Evolutionary conservation across 176 grass and related monocot species (phyloP).

Genomic region (Alopecurus myosuroides): DNA sequence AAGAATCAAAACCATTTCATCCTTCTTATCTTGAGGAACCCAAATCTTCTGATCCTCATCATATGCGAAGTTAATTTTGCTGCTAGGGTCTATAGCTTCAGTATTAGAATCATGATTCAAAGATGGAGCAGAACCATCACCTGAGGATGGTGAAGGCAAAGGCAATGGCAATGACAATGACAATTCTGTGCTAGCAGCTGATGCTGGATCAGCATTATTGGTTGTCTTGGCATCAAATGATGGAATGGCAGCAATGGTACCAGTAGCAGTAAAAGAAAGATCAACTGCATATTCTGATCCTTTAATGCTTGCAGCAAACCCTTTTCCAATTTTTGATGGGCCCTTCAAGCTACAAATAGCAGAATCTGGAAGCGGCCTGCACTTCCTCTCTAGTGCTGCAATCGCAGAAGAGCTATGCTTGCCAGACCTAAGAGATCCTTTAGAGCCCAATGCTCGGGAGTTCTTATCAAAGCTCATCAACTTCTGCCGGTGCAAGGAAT

Average conservation of each 20-base stretch:
- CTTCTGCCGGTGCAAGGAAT: constrained; percentile 75
- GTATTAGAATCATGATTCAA: constrained; percentile 28
- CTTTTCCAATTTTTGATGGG: constrained; percentile 57
- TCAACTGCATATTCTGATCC: constrained; percentile 47
- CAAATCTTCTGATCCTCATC: constrained; percentile 56
- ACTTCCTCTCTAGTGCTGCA: constrained; percentile 67
- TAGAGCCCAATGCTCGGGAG: constrained; percentile 78
- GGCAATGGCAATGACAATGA: constrained; percentile 58
- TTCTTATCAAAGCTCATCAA: constrained; percentile 85
- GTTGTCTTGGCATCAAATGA: constrained; percentile 35
- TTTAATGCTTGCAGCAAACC: constrained; percentile 43
- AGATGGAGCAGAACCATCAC: constrained; percentile 20
- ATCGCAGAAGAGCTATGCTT: constrained; percentile 55
- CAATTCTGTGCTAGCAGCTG: constrained; percentile 60
- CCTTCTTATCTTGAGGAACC: constrained; percentile 76
- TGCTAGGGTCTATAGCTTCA: constrained; percentile 39
- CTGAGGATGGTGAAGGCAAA: constrained; percentile 32
- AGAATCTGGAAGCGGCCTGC: constrained; percentile 57
- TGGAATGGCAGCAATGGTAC: constrained; percentile 42
- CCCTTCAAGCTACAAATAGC: constrained; percentile 50
- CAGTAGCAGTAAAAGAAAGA: constrained; percentile 55
- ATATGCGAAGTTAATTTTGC: constrained; percentile 37
- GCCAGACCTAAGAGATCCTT: constrained; percentile 64
- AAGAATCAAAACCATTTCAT: constrained; percentile 71
- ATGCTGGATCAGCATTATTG: constrained; percentile 23